Conservation (phyloP, 345 rosid genomes). For the Xanthoceras sorbifolium region DNA sequence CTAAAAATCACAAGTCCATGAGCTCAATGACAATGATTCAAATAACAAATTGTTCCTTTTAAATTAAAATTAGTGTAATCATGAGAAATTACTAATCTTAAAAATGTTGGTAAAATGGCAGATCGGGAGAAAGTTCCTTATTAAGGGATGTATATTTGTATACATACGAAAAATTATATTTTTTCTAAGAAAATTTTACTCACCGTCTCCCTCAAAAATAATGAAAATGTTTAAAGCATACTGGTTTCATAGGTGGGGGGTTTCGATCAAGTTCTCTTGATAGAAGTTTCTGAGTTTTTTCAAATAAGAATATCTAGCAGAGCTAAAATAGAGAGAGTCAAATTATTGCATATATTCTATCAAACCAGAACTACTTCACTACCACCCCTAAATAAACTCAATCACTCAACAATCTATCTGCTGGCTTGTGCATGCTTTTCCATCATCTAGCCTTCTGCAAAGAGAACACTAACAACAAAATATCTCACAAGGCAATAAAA, state of each 20-base stretch:
- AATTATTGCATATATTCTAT: not conserved
- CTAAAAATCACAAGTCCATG: not conserved
- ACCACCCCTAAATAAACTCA: not conserved
- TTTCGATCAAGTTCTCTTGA: not conserved
- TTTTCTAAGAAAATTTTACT: not conserved
- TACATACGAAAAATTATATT: not conserved
- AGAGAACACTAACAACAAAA: not conserved
- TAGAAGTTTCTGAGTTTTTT: not conserved
- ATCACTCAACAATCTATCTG: not conserved
- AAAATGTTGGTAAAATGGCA: not conserved
- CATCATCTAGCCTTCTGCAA: not conserved
- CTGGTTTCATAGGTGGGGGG: not conserved
- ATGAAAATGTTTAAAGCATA: not conserved
- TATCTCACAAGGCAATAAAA: constrained; percentile 2
- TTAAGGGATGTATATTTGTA: not conserved
- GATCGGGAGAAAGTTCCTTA: not conserved
- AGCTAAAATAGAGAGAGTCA: not conserved
- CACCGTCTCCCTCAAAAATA: not conserved
- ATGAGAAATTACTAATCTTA: not conserved
- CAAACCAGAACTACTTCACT: not conserved
- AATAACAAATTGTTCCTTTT: not conserved
- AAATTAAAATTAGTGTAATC: not conserved
- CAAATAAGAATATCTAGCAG: constrained; percentile 5
- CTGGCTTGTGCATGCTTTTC: constrained; percentile 6
- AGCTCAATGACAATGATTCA: not conserved